Conservation (phyloP, 164 flowering plant genomes). For the Cinnamomum micranthum region DNA sequence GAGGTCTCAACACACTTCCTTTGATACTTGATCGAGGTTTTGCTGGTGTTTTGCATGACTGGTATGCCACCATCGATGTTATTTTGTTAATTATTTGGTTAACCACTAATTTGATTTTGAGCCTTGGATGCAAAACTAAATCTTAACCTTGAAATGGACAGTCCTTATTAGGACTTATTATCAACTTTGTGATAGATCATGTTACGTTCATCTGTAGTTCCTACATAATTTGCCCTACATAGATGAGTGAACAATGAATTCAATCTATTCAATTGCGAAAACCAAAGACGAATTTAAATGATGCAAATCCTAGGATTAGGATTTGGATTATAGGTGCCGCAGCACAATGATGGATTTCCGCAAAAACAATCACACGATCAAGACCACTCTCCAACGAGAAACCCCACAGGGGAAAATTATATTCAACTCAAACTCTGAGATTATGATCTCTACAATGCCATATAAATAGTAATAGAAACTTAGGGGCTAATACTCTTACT, state of each 20-base stretch:
- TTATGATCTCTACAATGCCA: no score
- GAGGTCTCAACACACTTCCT: conserved; percentile 68
- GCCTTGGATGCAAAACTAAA: not conserved
- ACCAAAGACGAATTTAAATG: no score
- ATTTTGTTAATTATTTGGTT: not conserved
- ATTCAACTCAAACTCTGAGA: no score
- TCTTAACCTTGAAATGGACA: no score
- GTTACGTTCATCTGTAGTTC: not conserved
- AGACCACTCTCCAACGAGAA: no score
- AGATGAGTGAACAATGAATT: not conserved
- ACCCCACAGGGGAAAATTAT: no score
- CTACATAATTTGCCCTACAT: not conserved
- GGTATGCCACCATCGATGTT: conserved; percentile 39
- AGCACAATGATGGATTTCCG: no score
- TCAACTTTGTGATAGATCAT: not conserved
- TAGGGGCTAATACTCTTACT: no score
- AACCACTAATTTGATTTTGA: not conserved
- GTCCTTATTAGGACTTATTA: not conserved
- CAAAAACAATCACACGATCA: no score
- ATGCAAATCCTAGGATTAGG: no score
- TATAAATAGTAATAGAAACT: no score
- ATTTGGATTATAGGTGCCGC: no score
- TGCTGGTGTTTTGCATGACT: conserved; percentile 84
- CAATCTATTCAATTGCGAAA: not conserved
- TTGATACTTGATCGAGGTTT: conserved; percentile 81